phyloP scores from a whole-genome alignment of 2,329 filamentous ascomycete genomes.

The Penicillium decumbens region DNA sequence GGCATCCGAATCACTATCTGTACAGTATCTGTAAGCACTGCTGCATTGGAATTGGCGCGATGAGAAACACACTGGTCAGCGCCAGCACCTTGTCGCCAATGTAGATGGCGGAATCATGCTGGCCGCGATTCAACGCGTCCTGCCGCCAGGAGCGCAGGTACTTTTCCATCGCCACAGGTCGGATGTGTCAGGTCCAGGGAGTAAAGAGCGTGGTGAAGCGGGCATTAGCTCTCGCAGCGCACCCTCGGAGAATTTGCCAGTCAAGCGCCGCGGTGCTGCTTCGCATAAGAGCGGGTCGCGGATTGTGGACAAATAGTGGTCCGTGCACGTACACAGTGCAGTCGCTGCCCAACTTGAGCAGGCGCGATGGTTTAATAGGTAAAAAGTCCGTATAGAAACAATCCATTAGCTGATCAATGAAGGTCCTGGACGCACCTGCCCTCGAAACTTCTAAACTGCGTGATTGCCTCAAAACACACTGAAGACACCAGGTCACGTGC shows the following conservation, averaged over 20 bases:
- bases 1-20: constrained; percentile 88
- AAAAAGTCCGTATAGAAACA: background rate
- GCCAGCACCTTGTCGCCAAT: constrained; percentile 95
- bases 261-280: constrained; percentile 9
- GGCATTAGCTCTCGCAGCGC: background rate
- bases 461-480: background rate
- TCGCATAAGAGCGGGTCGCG: constrained; percentile 18
- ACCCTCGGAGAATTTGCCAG: constrained; percentile 9
- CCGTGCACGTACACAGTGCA: constrained; percentile 13
- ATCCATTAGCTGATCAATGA: background rate
- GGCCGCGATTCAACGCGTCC: constrained; percentile 90
- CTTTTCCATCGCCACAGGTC: constrained; percentile 65
- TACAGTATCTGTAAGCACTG: constrained; percentile 6
- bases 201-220: background rate
- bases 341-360: background rate
- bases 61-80: constrained; percentile 64
- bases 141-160: constrained; percentile 93
- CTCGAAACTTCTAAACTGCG: background rate
- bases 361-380: background rate
- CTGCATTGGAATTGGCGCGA: background rate
- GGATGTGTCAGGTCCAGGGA: background rate
- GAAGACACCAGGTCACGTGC: background rate
- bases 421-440: background rate
- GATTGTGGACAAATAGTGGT: constrained; percentile 21
- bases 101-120: constrained; percentile 94